Evolutionary conservation across 208 protist species (phyloP).

Genomic region (Acanthamoeba divionensis): DNA sequence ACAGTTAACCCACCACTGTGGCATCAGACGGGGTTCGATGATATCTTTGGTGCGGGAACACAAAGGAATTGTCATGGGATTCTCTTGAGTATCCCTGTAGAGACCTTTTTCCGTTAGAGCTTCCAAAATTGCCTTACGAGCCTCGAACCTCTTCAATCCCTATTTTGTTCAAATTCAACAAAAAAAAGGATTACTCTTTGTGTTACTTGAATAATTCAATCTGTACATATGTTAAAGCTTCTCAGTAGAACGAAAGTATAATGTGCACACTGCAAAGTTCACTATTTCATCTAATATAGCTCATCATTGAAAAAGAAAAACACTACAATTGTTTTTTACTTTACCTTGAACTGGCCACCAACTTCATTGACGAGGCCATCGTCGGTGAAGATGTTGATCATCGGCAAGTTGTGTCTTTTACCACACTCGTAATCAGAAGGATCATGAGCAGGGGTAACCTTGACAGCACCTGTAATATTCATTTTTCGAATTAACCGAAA

Average conservation of each 20-base stretch:
- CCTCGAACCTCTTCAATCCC: constrained; percentile 95
- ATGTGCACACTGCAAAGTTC: neutral
- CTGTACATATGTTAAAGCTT: neutral
- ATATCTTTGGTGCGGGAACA: constrained; percentile 76
- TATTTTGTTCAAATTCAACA: too few relatives aligned
- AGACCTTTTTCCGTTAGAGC: constrained; percentile 84
- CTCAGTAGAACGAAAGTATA: too few relatives aligned
- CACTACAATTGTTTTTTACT: neutral
- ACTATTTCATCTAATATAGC: constrained; percentile 72
- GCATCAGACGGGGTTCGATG: constrained; percentile 92
- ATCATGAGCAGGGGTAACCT: constrained; percentile 99
- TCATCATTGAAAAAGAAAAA: neutral
- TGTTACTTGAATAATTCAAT: neutral
- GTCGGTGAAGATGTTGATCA: constrained; percentile 93
- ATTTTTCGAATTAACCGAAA: neutral
- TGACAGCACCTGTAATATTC: constrained; percentile 72
- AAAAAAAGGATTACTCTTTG: constrained; percentile 12
- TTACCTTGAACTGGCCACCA: constrained; percentile 84
- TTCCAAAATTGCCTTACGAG: constrained; percentile 89
- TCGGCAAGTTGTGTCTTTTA: constrained; percentile 92
- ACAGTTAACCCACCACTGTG: constrained; percentile 98
- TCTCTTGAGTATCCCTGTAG: constrained; percentile 51
- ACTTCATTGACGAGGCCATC: constrained; percentile 92
- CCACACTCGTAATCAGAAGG: constrained; percentile 98
- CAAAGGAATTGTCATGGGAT: constrained; percentile 78